Base-by-base conservation (phyloP, 352 stramenopile species). In the Globisporangium abappressorium region DNA sequence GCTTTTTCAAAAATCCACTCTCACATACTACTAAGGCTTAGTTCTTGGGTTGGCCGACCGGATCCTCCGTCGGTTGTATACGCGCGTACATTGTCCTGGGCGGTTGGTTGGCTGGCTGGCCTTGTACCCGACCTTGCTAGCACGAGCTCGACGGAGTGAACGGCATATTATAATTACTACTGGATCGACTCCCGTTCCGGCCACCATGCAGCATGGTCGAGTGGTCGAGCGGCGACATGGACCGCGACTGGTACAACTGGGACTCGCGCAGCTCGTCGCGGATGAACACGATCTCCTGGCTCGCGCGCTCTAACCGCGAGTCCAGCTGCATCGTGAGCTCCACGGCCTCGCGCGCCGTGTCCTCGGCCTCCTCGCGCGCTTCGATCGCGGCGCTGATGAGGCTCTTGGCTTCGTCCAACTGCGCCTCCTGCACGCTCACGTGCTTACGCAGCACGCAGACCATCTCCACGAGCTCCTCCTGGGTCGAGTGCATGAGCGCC, bases 341-440 rank as follows among this genome's bases (percentile, higher is more conserved):
- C 12, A 94, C 74, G 34, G 87, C 85, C 72, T 95, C 87, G 65
- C 74, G 75, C 38, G 87, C 85, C 41, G 80, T 93, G 30, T 79
- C 74, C 72, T 94, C 84, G 11, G 87, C 86, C 41, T 85, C 80
- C 67, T 93, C 84, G 62, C 84, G 84, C 62, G 85, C 85, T 81
- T 91, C 81, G 51, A 94, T 89, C 59, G 87, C 87, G 61, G 82
- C 81, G 71, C 70, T 87, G 49, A 95, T 81, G 62, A 94, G 79
- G 43, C 60, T 55, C 75, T 92, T 92, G 26, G 87, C 87, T 49
- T 95, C 70, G 20, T 85, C 78, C 43, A 95, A 77, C 66, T 95
- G 87, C 22, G 73, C 69, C 36, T 94, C 87, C 58, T 95, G 87
- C 15, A 89, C 82, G 22, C 65, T 70, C 65, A 91, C 83, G 66